phyloP scores from a whole-genome alignment of 2,329 filamentous ascomycete genomes.

The Helminthosporium solani region DNA sequence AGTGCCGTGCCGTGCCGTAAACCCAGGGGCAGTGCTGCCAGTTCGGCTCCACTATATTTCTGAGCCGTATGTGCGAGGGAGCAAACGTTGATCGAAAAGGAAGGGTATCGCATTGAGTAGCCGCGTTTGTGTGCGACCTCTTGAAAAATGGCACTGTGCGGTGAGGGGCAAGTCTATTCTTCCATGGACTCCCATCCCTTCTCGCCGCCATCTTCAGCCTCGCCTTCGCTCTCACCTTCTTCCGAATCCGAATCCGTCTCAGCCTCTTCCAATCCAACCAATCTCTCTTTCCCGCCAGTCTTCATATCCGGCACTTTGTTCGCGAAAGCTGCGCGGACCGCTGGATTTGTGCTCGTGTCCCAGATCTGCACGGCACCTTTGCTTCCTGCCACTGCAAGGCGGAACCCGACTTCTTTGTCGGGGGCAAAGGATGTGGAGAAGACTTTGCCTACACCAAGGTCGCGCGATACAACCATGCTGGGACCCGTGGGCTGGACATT shows the following conservation, averaged over 20 bases:
- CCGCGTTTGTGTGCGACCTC: background rate
- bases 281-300: constrained; percentile 67
- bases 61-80: no score
- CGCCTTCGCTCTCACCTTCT: constrained; percentile 49
- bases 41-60: no score
- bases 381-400: constrained; percentile 89
- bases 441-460: constrained; percentile 91
- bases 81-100: background rate
- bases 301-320: constrained; percentile 62
- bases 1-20: background rate
- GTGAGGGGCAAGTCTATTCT: constrained; percentile 26
- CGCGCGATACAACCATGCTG: constrained; percentile 85
- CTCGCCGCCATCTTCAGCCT: constrained; percentile 41
- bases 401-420: constrained; percentile 86
- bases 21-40: background rate
- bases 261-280: constrained; percentile 69
- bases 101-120: background rate
- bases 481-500: constrained; percentile 80
- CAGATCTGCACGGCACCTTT: constrained; percentile 91
- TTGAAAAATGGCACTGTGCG: background rate
- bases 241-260: constrained; percentile 63
- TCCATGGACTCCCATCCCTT: constrained; percentile 46
- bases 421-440: constrained; percentile 90
- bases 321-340: constrained; percentile 82
- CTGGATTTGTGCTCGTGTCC: constrained; percentile 92